A percentile compares a stretch with the other conserved stretches of the same genome.
These are phyloP conservation scores for Stylonectria norvegica DNA, from an alignment of 2,329 filamentous ascomycete species.

Conservation along the genomic window DNA sequence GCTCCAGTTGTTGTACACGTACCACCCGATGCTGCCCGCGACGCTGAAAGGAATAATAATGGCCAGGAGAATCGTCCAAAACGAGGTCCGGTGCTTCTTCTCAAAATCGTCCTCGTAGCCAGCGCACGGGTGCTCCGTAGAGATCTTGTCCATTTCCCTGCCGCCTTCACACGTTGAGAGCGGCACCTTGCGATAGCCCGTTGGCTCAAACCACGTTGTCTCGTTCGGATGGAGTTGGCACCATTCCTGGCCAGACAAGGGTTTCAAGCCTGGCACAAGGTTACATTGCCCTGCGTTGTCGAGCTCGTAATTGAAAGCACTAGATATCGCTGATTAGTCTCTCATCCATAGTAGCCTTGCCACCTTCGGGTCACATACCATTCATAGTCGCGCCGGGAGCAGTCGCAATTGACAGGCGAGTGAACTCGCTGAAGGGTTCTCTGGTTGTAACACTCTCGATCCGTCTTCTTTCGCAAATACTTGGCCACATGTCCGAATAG, in stretches of 20 bases:
- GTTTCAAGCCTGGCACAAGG: slow-evolving; percentile 69
- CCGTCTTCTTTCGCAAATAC: slow-evolving; percentile 87
- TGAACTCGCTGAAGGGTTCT: slow-evolving; percentile 68
- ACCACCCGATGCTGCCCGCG: slow-evolving; percentile 75
- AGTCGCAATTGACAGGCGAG: slow-evolving; percentile 74
- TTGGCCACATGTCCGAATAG: slow-evolving; percentile 87
- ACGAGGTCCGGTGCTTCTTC: slow-evolving; percentile 65
- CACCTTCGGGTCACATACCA: slow-evolving; percentile 57
- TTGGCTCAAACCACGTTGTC: slow-evolving; percentile 78
- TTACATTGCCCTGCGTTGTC: slow-evolving; percentile 72
- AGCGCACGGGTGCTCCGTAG: slow-evolving; percentile 57
- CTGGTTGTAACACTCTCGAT: slow-evolving; percentile 77
- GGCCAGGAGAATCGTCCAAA: slow-evolving; percentile 78
- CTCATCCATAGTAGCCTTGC: background rate
- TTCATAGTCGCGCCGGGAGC: slow-evolving; percentile 83
- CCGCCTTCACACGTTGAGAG: slow-evolving; percentile 83
- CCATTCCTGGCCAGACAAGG: slow-evolving; percentile 49
- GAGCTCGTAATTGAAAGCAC: slow-evolving; percentile 90
- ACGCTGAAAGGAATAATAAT: slow-evolving; percentile 70
- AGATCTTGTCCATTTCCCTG: slow-evolving; percentile 66
- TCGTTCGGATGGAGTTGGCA: slow-evolving; percentile 61
- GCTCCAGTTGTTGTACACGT: slow-evolving; percentile 79
- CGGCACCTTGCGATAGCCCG: slow-evolving; percentile 85
- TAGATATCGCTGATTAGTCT: slow-evolving; percentile 39
- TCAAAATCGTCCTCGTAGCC: slow-evolving; percentile 81